A percentile compares a stretch with the other conserved stretches of the same genome.
These are phyloP conservation scores for Ganoderma multipileum DNA, from an alignment of 1,284 basidiomycete species.

Conservation along the genomic window DNA sequence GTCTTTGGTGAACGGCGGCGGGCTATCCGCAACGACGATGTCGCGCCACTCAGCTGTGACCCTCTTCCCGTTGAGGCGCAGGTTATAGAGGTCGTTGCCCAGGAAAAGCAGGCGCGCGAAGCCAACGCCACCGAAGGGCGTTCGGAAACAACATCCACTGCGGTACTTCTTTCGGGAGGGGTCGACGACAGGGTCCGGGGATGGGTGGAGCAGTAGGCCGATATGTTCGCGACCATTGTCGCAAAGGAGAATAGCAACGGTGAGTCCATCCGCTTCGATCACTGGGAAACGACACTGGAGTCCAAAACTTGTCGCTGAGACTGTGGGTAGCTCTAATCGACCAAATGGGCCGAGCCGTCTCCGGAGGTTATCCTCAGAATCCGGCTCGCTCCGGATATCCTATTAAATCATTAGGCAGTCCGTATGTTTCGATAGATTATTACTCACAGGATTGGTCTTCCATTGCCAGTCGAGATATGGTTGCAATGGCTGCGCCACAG, in stretches of 20 bases:
- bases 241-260: conserved; percentile 10
- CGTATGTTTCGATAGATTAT: too few species aligned
- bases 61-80: conserved; percentile 7
- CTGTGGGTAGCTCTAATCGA: conserved; percentile 3
- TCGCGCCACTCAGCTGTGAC: conserved; percentile 15
- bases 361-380: neutral
- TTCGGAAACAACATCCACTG: neutral
- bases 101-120: conserved; percentile 1
- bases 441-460: neutral
- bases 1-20: neutral
- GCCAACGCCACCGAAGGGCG: neutral
- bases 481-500: neutral
- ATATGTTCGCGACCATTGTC: neutral
- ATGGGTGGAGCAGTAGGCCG: conserved; percentile 9
- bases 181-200: neutral
- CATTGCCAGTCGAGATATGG: conserved; percentile 13
- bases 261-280: neutral
- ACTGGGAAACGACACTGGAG: conserved; percentile 8
- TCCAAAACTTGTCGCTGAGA: conserved; percentile 1
- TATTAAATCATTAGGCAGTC: neutral
- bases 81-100: conserved; percentile 8
- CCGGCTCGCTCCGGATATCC: neutral
- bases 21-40: conserved; percentile 8
- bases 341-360: conserved; percentile 3
- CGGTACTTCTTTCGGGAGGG: neutral